Evolutionary conservation across 2,329 filamentous ascomycete species (phyloP).

Genomic region (Trichoderma atrobrunneum): DNA sequence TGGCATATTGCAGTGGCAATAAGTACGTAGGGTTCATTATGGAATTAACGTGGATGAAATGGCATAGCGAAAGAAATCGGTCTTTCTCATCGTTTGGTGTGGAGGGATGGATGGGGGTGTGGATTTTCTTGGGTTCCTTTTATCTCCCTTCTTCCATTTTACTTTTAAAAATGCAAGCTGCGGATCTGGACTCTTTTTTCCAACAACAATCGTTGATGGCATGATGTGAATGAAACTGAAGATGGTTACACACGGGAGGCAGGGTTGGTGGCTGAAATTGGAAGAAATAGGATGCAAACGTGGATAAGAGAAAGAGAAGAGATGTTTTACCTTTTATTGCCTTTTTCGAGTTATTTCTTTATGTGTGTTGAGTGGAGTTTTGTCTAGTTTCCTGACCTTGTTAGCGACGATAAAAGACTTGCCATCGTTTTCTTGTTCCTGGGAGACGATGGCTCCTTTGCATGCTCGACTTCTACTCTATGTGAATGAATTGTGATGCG

Average conservation of each 20-base stretch:
- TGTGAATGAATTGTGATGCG: background rate
- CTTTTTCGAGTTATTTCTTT: background rate
- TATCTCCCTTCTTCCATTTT: background rate
- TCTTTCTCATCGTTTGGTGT: background rate
- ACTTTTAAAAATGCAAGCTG: background rate
- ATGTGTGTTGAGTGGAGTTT: background rate
- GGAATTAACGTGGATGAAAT: slow-evolving; percentile 6
- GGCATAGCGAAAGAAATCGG: slow-evolving; percentile 19
- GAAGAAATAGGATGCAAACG: background rate
- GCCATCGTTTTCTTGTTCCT: background rate
- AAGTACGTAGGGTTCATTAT: background rate
- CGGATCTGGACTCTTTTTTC: background rate
- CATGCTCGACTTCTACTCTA: background rate
- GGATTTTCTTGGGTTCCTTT: background rate
- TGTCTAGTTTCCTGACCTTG: background rate
- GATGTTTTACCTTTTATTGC: background rate
- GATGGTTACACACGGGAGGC: background rate
- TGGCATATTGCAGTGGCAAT: slow-evolving; percentile 6
- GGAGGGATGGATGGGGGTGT: background rate
- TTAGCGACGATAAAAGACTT: background rate
- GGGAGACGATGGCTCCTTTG: background rate
- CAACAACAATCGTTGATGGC: background rate
- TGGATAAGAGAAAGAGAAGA: slow-evolving; percentile 14
- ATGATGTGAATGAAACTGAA: background rate
- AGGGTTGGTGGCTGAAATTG: background rate